phyloP scores from a whole-genome alignment of 768 basidiomycete species.

The Boletellus sp. region DNA sequence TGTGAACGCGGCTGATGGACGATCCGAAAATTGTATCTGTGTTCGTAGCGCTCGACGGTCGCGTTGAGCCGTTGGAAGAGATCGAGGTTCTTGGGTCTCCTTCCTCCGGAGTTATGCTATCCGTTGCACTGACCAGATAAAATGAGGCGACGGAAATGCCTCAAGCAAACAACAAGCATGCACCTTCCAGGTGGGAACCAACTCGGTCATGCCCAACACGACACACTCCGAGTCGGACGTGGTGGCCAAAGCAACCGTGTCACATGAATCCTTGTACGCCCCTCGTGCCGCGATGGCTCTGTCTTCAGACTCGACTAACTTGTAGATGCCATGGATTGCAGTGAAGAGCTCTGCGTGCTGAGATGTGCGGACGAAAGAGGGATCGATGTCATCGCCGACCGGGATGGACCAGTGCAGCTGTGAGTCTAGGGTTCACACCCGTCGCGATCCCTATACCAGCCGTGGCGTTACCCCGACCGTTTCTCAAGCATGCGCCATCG shows the following conservation, averaged over 20 bases:
- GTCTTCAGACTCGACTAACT: slow-evolving; percentile 8
- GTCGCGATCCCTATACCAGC: slow-evolving; percentile 32
- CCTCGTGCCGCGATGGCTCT: not conserved
- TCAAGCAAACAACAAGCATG: not conserved
- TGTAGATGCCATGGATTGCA: slow-evolving; percentile 24
- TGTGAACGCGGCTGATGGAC: slow-evolving; percentile 9
- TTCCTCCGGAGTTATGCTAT: slow-evolving; percentile 10
- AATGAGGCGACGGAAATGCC: not conserved
- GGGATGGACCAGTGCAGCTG: slow-evolving; percentile 24
- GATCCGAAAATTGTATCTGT: slow-evolving; percentile 3
- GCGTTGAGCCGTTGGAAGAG: slow-evolving; percentile 14
- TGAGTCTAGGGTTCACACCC: slow-evolving; percentile 9
- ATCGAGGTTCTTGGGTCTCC: slow-evolving; percentile 15
- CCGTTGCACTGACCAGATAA: not conserved
- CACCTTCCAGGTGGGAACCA: slow-evolving; percentile 35
- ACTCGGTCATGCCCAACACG: slow-evolving; percentile 34
- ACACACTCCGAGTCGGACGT: slow-evolving; percentile 37
- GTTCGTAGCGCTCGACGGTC: slow-evolving; percentile 1
- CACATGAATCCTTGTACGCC: not conserved
- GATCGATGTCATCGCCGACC: slow-evolving; percentile 23
- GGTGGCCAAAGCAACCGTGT: slow-evolving; percentile 17
- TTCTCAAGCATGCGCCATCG: slow-evolving; percentile 33
- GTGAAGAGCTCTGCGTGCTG: slow-evolving; percentile 36
- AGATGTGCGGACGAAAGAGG: slow-evolving; percentile 20
- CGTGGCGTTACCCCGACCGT: slow-evolving; percentile 24